Percentiles rank a stretch among this genome's conserved stretches.
These are phyloP conservation scores for Bruguiera hainesii DNA, from an alignment of 441 rosid genomes.

Conservation along the genomic window DNA sequence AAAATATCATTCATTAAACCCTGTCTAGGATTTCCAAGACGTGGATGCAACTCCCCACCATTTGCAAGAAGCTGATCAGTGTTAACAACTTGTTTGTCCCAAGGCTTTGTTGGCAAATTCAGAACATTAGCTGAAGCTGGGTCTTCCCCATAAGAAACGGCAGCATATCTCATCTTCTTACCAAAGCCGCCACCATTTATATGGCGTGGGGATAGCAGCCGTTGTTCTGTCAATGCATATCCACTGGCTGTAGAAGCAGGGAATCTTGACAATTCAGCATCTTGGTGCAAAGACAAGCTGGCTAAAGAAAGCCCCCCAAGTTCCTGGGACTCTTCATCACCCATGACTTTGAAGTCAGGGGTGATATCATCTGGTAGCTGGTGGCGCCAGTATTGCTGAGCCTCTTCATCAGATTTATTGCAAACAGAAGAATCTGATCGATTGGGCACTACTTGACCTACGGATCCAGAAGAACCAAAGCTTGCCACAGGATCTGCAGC, in stretches of 20 bases:
- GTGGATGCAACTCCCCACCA: conserved; percentile 46
- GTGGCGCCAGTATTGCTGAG: conserved; percentile 82
- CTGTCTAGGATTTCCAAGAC: conserved; percentile 46
- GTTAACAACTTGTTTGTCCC: conserved; percentile 74
- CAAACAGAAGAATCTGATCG: conserved; percentile 71
- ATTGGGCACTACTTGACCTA: conserved; percentile 63
- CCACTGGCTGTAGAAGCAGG: conserved; percentile 51
- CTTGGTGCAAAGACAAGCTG: conserved; percentile 63
- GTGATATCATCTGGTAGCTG: conserved; percentile 97
- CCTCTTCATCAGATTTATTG: conserved; percentile 90
- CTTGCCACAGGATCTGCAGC: conserved; percentile 41
- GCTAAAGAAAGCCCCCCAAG: conserved; percentile 63
- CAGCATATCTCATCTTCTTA: conserved; percentile 54
- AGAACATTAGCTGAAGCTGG: conserved; percentile 41
- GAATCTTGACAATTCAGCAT: conserved; percentile 45
- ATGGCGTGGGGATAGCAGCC: conserved; percentile 48
- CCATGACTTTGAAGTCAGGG: conserved; percentile 78
- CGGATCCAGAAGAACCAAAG: conserved; percentile 44
- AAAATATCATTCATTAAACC: conserved; percentile 51
- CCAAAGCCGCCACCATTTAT: conserved; percentile 51
- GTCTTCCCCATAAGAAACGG: conserved; percentile 68
- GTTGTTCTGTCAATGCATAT: conserved; percentile 45
- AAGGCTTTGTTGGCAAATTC: conserved; percentile 51
- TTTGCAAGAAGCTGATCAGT: conserved; percentile 56
- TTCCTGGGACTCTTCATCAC: conserved; percentile 69